These are phyloP conservation scores for Chamaenerion angustifolium DNA, from an alignment of 345 rosid species.

Conservation along the genomic window DNA sequence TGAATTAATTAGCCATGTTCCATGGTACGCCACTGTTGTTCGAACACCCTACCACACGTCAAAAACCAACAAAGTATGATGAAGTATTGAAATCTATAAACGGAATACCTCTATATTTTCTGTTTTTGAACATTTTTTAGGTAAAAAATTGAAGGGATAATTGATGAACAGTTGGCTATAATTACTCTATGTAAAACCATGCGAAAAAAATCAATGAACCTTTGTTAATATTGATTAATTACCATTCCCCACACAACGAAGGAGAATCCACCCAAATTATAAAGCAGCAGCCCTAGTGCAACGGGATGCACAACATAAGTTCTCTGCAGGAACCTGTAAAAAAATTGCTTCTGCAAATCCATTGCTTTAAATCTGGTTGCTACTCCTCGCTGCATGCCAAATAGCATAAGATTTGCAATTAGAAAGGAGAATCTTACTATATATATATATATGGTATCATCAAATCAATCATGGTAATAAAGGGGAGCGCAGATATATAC, in stretches of 20 bases:
- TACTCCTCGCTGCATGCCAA: conserved; percentile 49
- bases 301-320: conserved; percentile 66
- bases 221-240: conserved; percentile 4
- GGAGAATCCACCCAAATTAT: conserved; percentile 57
- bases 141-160: too few relatives aligned
- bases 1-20: conserved; percentile 81
- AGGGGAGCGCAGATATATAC: conserved; percentile 24
- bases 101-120: too few relatives aligned
- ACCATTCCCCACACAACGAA: conserved; percentile 98
- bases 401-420: too few relatives aligned
- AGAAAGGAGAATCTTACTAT: too few relatives aligned
- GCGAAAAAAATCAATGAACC: too few relatives aligned
- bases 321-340: conserved; percentile 46
- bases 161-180: too few relatives aligned
- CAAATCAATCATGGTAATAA: too few relatives aligned
- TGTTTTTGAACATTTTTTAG: too few relatives aligned
- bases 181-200: neutral
- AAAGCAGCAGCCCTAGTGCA: conserved; percentile 42
- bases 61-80: too few relatives aligned
- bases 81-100: too few relatives aligned
- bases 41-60: conserved; percentile 48
- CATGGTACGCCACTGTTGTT: conserved; percentile 52
- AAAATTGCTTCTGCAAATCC: conserved; percentile 73
- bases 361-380: conserved; percentile 51
- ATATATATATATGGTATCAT: too few relatives aligned